phyloP scores from a whole-genome alignment of 768 basidiomycete species.

The Pleurotus eryngii region DNA sequence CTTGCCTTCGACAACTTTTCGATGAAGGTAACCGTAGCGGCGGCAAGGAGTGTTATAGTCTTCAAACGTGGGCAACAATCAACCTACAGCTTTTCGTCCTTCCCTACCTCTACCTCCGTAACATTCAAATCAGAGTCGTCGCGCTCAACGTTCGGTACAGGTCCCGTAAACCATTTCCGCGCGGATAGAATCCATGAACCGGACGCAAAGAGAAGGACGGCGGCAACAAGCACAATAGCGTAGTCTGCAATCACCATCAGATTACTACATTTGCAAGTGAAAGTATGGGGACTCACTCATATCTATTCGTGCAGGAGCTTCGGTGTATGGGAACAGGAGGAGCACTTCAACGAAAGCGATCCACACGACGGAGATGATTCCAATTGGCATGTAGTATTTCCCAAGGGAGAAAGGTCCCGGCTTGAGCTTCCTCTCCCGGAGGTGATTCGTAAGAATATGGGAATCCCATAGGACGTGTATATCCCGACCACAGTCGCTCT shows the following conservation, averaged over 20 bases:
- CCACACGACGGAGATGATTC: slow-evolving; percentile 25
- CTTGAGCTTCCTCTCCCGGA: slow-evolving; percentile 25
- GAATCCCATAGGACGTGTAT: slow-evolving; percentile 35
- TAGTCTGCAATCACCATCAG: slow-evolving; percentile 24
- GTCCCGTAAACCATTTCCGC: slow-evolving; percentile 30
- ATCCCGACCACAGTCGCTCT: slow-evolving; percentile 30
- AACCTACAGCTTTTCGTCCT: background rate
- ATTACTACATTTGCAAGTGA: background rate
- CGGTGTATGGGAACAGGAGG: slow-evolving; percentile 28
- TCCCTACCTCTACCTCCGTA: background rate
- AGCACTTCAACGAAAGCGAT: slow-evolving; percentile 30
- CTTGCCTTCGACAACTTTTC: too few relatives aligned
- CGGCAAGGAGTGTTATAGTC: too few relatives aligned
- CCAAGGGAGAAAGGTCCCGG: slow-evolving; percentile 33
- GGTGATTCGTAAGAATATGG: slow-evolving; percentile 33
- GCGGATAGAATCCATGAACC: slow-evolving; percentile 31
- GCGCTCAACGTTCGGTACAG: slow-evolving; percentile 26
- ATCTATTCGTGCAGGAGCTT: slow-evolving; percentile 16
- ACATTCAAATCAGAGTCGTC: background rate
- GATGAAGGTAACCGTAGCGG: too few relatives aligned
- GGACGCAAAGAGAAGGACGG: slow-evolving; percentile 26
- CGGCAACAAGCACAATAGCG: slow-evolving; percentile 26
- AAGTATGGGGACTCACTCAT: slow-evolving; percentile 27
- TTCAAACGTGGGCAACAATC: too few relatives aligned
- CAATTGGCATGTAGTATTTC: slow-evolving; percentile 25